Percentiles rank a stretch among this genome's conserved stretches.
Evolutionary conservation across 495 filamentous ascomycete genomes (phyloP).

Genomic region (Astrothelium macrocarpum): DNA sequence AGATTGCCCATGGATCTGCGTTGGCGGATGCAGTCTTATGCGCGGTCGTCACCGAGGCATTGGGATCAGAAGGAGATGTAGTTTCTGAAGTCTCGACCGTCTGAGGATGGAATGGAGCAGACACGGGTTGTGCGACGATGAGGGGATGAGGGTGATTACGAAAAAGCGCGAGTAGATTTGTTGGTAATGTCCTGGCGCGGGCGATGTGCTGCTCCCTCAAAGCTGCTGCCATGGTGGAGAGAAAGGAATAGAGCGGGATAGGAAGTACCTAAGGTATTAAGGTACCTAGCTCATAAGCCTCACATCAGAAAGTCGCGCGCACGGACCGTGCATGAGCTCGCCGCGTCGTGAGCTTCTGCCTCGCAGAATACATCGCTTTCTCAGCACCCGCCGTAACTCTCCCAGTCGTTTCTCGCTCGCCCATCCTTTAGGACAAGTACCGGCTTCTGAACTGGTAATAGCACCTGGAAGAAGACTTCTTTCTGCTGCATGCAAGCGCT

Average conservation of each 20-base stretch:
- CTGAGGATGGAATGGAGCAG: slow-evolving; percentile 9
- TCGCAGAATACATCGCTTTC: slow-evolving; percentile 4
- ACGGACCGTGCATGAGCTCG: slow-evolving; percentile 14
- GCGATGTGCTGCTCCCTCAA: slow-evolving; percentile 17
- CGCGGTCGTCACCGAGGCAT: slow-evolving; percentile 41
- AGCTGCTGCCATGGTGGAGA: not conserved
- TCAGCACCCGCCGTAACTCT: not conserved
- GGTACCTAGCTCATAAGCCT: no score
- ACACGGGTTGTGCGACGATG: slow-evolving; percentile 6
- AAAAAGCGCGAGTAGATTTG: slow-evolving; percentile 24
- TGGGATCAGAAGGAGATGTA: slow-evolving; percentile 35
- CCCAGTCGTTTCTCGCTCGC: not conserved
- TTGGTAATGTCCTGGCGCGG: not conserved
- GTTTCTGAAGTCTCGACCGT: slow-evolving; percentile 21
- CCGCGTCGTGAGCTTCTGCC: slow-evolving; percentile 14
- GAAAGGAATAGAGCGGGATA: not conserved
- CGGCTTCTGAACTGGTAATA: no score
- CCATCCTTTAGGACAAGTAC: not conserved
- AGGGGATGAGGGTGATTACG: slow-evolving; percentile 13
- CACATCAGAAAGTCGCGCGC: slow-evolving; percentile 5
- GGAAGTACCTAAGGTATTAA: not conserved
- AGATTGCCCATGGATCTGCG: slow-evolving; percentile 13
- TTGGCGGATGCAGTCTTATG: slow-evolving; percentile 23
- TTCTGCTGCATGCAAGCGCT: not conserved
- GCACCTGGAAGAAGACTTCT: no score